Evolutionary conservation across 2,329 filamentous ascomycete species (phyloP).

Genomic region (Alternaria burnsii): DNA sequence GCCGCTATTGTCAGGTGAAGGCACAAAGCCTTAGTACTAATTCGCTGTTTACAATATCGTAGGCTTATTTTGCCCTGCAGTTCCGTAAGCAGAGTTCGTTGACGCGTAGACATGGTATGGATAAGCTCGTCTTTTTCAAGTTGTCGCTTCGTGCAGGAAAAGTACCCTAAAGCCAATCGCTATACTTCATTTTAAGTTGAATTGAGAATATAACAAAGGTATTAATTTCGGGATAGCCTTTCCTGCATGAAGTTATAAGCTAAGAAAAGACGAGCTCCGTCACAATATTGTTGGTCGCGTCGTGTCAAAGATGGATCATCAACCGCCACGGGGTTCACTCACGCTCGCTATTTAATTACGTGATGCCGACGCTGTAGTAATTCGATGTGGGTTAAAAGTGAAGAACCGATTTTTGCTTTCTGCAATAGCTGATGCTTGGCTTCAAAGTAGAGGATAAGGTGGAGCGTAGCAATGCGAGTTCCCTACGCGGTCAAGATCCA

Average conservation of each 20-base stretch:
- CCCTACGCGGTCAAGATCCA: slow-evolving; percentile 16
- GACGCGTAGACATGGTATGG: too few species aligned
- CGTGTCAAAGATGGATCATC: slow-evolving; percentile 5
- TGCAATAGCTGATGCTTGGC: slow-evolving; percentile 11
- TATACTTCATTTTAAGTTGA: too few species aligned
- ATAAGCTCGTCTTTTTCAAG: too few species aligned
- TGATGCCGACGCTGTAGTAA: neutral
- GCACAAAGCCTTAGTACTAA: neutral
- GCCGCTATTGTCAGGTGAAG: neutral
- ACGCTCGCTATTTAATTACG: neutral
- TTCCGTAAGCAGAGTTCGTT: slow-evolving; percentile 12
- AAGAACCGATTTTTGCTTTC: neutral
- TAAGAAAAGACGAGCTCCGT: neutral
- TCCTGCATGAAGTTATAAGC: neutral
- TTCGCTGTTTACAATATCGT: neutral
- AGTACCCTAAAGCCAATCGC: too few species aligned
- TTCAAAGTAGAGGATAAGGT: slow-evolving; percentile 19
- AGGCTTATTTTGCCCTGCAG: slow-evolving; percentile 3
- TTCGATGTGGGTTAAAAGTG: neutral
- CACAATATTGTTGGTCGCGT: slow-evolving; percentile 17
- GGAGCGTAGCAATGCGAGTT: slow-evolving; percentile 16
- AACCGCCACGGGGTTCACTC: slow-evolving; percentile 10
- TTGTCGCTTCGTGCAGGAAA: too few species aligned
- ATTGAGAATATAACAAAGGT: neutral
- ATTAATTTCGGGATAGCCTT: neutral